Evolutionary conservation across 1,284 basidiomycete genomes (phyloP), one percentile per base, ranked within the genome.

Genomic region (Marasmius fiardii): DNA sequence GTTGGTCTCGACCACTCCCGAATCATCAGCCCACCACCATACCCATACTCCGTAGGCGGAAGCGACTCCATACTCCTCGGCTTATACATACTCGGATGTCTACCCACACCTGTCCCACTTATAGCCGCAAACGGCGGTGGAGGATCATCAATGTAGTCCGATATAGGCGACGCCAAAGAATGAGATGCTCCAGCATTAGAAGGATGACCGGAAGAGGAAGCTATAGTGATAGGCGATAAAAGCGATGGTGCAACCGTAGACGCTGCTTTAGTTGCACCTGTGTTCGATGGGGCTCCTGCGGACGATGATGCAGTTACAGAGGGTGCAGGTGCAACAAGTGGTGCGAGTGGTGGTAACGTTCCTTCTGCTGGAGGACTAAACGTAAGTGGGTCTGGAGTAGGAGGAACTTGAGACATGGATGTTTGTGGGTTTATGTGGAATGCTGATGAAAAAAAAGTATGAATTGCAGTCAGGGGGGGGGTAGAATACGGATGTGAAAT

Each of bases 61-160:
- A 48, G 14, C 59, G 66, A 47, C 33, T 75, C 74, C 74, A 76
- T 10, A 73, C 44, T 56, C 26, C 43, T 16, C 4, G 53, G 57
- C 34, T 58, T 58, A 26, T 58, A 54, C 53, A 34, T 83, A 76
- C 76, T 77, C 81, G 79, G 80, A 81, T 34, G 70, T 69, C 45
- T 72, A 67, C 52, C 80, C 71, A 56, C 72, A 71, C 54, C 72
- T 71, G 35, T 75, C 57, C 49, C 70, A 71, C 53, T 78, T 31
- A 35, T 45, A 31, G 35, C 24, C 21, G 12, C 41, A 50, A 37
- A 56, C 6, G 53, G 47, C 12, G 35, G 45, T 11, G 34, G 45
- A 33, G 21, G 44, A 31, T 31, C 37, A 21, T 50, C 28, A n/a
- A n/a, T n/a, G n/a, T n/a, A n/a, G 6, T 43, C 48, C 2, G 21